Conservation (phyloP, 192 early-diverging fungal genomes). For the Allomyces javanicus region DNA sequence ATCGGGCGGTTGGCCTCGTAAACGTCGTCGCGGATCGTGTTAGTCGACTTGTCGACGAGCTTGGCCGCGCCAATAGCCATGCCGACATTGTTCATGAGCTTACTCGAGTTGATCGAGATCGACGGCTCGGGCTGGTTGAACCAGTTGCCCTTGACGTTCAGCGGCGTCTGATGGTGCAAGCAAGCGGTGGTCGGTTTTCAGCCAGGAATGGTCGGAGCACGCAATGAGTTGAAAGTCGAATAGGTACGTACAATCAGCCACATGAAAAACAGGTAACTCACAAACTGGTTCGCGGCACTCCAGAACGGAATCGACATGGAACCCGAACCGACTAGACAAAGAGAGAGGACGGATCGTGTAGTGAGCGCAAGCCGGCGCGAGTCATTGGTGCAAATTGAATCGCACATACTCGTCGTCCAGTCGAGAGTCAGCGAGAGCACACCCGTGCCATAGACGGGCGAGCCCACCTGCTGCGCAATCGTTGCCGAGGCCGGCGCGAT, state of each 20-base stretch:
- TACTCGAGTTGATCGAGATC: constrained; percentile 19
- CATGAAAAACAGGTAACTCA: constrained; percentile 23
- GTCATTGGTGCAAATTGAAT: background rate
- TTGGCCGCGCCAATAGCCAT: constrained; percentile 8
- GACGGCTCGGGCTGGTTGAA: constrained; percentile 19
- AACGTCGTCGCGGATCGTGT: constrained; percentile 14
- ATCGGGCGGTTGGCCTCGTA: constrained; percentile 26
- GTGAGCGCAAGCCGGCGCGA: too few relatives aligned
- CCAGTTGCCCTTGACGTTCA: constrained; percentile 22
- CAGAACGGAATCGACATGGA: constrained; percentile 28
- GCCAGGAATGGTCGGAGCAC: too few relatives aligned
- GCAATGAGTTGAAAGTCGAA: too few relatives aligned
- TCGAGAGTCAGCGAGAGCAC: constrained; percentile 19
- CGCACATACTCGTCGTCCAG: constrained; percentile 28
- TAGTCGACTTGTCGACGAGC: constrained; percentile 14
- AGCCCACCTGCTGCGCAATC: constrained; percentile 6
- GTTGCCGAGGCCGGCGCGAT: constrained; percentile 7
- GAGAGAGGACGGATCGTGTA: constrained; percentile 7
- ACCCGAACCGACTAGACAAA: constrained; percentile 17
- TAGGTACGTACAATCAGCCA: constrained; percentile 21
- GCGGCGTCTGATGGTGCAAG: constrained; percentile 10
- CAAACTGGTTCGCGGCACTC: constrained; percentile 28
- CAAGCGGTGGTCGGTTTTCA: too few relatives aligned
- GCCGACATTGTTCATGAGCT: constrained; percentile 10
- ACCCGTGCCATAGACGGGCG: constrained; percentile 15